A percentile compares a stretch with the other conserved stretches of the same genome.
Conservation (phyloP, 1,284 basidiomycete species). For the Cronartium ribicola region DNA sequence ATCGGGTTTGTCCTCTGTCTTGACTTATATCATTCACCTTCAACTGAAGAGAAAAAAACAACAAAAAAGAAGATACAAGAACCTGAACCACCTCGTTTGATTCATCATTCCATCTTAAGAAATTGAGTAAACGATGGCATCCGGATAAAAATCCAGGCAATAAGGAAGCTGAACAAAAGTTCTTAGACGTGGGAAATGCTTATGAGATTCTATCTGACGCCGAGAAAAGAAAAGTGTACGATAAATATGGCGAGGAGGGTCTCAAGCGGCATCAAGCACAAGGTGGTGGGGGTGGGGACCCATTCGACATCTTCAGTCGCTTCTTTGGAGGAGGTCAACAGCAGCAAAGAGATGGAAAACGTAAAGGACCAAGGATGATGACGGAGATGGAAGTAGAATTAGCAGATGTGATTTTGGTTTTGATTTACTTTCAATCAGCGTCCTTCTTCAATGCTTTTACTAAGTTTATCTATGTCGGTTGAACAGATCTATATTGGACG, state of each 20-base stretch:
- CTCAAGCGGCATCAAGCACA: conserved; percentile 72
- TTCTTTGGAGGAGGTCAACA: conserved; percentile 73
- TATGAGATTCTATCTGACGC: conserved; percentile 84
- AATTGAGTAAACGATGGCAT: conserved; percentile 41
- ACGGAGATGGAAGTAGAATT: conserved; percentile 82
- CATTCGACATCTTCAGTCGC: conserved; percentile 85
- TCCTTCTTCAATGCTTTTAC: conserved; percentile 6
- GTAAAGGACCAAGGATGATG: conserved; percentile 73
- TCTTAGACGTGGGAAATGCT: conserved; percentile 72
- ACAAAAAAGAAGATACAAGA: neutral
- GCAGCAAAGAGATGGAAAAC: conserved; percentile 62
- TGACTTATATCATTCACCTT: neutral
- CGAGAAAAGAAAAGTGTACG: conserved; percentile 86
- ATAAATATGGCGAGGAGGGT: conserved; percentile 85
- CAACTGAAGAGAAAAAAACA: conserved; percentile 36
- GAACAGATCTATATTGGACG: conserved; percentile 31
- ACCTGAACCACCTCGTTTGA: conserved; percentile 1
- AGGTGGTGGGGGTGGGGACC: conserved; percentile 64
- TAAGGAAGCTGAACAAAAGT: conserved; percentile 71
- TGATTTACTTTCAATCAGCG: conserved; percentile 27
- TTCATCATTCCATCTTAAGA: conserved; percentile 15
- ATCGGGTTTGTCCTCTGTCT: conserved; percentile 56
- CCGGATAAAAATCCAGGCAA: conserved; percentile 85
- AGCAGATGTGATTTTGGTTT: conserved; percentile 61
- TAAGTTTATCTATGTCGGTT: conserved; percentile 6